Percentiles rank a stretch among this genome's conserved stretches.
These are phyloP conservation scores for Lachnellula subtilissima DNA, from an alignment of 2,329 filamentous ascomycete genomes.

Conservation along the genomic window DNA sequence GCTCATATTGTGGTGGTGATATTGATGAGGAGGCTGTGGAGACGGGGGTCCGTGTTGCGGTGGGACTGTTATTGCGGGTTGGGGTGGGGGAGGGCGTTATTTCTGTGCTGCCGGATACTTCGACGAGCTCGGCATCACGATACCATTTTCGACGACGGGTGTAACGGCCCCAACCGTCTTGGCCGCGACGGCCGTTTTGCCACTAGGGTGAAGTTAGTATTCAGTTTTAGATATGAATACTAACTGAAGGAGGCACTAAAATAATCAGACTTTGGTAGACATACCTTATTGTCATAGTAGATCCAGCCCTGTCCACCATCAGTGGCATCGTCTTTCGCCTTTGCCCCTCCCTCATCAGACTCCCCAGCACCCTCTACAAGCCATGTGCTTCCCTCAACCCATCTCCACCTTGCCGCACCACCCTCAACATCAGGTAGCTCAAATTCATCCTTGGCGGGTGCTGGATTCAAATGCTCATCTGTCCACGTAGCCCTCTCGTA, in stretches of 20 bases:
- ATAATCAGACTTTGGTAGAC: neutral
- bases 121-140: conserved; percentile 90
- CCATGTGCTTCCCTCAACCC: conserved; percentile 85
- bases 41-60: conserved; percentile 13
- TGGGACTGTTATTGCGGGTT: conserved; percentile 27
- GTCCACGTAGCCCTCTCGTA: conserved; percentile 92
- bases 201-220: conserved; percentile 50
- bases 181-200: conserved; percentile 78
- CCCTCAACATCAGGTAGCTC: conserved; percentile 62
- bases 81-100: conserved; percentile 40
- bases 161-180: conserved; percentile 91
- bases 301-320: conserved; percentile 74
- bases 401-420: conserved; percentile 64
- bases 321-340: conserved; percentile 32
- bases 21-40: conserved; percentile 1
- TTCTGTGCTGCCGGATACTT: conserved; percentile 48
- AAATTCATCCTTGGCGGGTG: conserved; percentile 69
- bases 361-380: conserved; percentile 70
- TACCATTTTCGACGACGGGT: conserved; percentile 94
- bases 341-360: conserved; percentile 40
- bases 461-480: conserved; percentile 85
- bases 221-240: neutral
- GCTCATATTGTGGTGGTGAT: conserved; percentile 12
- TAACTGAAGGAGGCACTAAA: no score
- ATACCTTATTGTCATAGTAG: conserved; percentile 94